These are phyloP conservation scores for Ilex aquifolium DNA, from an alignment of 257 asterid species.

Conservation along the genomic window DNA sequence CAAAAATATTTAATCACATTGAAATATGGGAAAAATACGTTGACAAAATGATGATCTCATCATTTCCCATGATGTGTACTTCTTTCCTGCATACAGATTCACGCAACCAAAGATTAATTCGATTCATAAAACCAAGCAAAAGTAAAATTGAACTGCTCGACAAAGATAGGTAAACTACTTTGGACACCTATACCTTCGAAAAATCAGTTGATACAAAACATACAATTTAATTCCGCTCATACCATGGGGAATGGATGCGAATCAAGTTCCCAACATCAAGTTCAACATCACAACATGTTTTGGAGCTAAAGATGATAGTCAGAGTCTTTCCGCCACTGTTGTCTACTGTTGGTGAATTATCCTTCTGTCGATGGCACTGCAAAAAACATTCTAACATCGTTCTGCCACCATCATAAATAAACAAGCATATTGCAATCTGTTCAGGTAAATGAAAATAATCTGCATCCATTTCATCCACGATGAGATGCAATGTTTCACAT, in stretches of 20 bases:
- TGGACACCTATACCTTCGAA: too few relatives aligned
- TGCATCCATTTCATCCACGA: too few relatives aligned
- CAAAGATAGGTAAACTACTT: neutral
- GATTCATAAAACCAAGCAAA: conserved; percentile 1
- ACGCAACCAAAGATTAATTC: neutral
- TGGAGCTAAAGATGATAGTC: conserved; percentile 67
- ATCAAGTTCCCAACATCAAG: conserved; percentile 67
- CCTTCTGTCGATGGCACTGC: conserved; percentile 37
- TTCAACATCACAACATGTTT: conserved; percentile 50
- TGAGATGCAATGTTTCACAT: too few relatives aligned
- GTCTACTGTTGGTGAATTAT: conserved; percentile 20
- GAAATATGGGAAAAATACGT: conserved; percentile 48
- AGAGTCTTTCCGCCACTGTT: conserved; percentile 28
- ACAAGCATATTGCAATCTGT: neutral
- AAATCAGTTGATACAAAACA: neutral
- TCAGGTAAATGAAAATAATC: too few relatives aligned
- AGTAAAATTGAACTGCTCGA: neutral
- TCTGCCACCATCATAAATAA: conserved; percentile 7
- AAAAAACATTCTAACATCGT: conserved; percentile 15
- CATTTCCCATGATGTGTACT: conserved; percentile 38
- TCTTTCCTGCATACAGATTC: conserved; percentile 59
- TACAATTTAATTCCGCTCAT: conserved; percentile 21
- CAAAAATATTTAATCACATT: conserved; percentile 12
- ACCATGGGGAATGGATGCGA: conserved; percentile 70
- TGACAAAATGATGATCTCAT: conserved; percentile 41